Percentiles rank a stretch among this genome's conserved stretches.
Evolutionary conservation across 352 stramenopile species (phyloP).

Genomic region (Blastocystis sp.): DNA sequence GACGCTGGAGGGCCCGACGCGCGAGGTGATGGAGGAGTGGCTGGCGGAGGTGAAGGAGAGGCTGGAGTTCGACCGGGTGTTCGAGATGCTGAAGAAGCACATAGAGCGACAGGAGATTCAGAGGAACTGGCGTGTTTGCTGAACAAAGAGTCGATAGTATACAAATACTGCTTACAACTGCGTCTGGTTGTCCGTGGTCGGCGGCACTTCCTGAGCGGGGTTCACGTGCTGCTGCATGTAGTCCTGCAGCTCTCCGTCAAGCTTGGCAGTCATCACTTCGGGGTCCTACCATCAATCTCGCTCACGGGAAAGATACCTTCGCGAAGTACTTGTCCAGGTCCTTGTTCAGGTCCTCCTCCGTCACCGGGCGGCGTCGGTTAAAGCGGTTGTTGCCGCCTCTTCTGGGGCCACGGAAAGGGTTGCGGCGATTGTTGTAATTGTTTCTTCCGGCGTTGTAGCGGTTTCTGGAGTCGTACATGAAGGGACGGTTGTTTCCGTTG

Average conservation of each 20-base stretch:
- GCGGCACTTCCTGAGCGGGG: slow-evolving; percentile 17
- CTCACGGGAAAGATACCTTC: slow-evolving; percentile 33
- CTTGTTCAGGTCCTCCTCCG: background rate
- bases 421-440: background rate
- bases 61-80: slow-evolving; percentile 22
- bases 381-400: background rate
- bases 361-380: background rate
- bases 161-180: slow-evolving; percentile 9
- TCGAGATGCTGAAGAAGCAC: slow-evolving; percentile 17
- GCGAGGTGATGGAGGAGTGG: background rate
- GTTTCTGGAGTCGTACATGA: too few species aligned
- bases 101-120: background rate
- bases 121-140: background rate
- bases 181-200: background rate
- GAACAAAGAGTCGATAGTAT: slow-evolving; percentile 23
- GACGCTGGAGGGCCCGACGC: background rate
- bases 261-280: slow-evolving; percentile 36
- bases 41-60: slow-evolving; percentile 6
- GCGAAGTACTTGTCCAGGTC: slow-evolving; percentile 47
- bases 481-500: too few species aligned
- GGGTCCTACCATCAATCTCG: slow-evolving; percentile 29
- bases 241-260: slow-evolving; percentile 22
- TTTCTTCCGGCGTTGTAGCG: background rate
- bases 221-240: slow-evolving; percentile 22
- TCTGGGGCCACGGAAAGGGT: slow-evolving; percentile 2